phyloP scores from a whole-genome alignment of 495 filamentous ascomycete species.

The Penicillium longicatenatum region DNA sequence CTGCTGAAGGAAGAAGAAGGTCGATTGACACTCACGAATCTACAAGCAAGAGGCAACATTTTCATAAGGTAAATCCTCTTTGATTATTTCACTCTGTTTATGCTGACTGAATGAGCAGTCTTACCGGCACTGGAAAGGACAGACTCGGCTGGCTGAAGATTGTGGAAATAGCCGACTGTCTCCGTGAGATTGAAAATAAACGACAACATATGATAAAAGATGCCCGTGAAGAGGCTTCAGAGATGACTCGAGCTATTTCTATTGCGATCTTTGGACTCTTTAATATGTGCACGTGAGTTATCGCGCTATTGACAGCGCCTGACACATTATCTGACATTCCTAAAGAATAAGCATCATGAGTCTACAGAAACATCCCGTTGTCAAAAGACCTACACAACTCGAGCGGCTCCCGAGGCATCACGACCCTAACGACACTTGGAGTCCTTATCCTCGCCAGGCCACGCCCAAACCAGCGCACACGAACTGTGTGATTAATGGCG shows the following conservation, averaged over 20 bases:
- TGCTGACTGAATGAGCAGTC: background rate
- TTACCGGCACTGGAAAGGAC: constrained; percentile 34
- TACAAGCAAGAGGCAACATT: constrained; percentile 21
- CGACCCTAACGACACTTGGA: too few relatives aligned
- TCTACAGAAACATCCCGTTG: too few relatives aligned
- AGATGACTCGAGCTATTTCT: constrained; percentile 19
- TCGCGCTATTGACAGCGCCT: background rate
- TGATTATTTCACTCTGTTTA: background rate
- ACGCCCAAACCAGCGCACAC: too few relatives aligned
- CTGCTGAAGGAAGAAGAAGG: constrained; percentile 18
- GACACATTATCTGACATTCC: too few relatives aligned
- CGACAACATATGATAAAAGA: constrained; percentile 8
- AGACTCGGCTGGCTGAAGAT: constrained; percentile 34
- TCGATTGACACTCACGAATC: constrained; percentile 7
- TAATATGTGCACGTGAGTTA: constrained; percentile 31
- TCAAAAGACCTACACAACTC: too few relatives aligned
- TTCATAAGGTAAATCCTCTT: constrained; percentile 8
- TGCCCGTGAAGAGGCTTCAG: constrained; percentile 19
- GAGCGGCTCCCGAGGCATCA: too few relatives aligned
- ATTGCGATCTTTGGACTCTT: constrained; percentile 37
- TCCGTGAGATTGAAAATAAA: constrained; percentile 23
- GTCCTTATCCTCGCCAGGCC: too few relatives aligned
- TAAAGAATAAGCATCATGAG: background rate
- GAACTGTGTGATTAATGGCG: too few relatives aligned
- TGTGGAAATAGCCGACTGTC: constrained; percentile 27